Percentiles rank a stretch among this genome's conserved stretches.
Evolutionary conservation across 495 filamentous ascomycete genomes (phyloP).

Genomic region (Entonaema liquescens): DNA sequence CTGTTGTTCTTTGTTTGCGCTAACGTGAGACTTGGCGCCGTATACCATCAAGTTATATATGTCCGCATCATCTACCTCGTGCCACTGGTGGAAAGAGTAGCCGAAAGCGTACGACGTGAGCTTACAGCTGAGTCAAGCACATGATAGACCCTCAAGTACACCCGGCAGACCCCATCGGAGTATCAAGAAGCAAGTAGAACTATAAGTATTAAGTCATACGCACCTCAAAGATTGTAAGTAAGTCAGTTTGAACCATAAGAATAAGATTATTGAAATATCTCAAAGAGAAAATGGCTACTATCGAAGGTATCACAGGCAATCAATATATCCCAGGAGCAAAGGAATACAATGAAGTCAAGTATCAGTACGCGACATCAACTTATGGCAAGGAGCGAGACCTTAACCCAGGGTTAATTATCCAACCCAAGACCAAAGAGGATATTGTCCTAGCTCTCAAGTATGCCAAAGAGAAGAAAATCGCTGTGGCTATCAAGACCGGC

Average conservation of each 20-base stretch:
- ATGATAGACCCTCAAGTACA: neutral
- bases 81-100: neutral
- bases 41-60: neutral
- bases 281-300: slow-evolving; percentile 41
- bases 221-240: neutral
- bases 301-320: slow-evolving; percentile 41
- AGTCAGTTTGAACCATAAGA: neutral
- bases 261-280: neutral
- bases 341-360: slow-evolving; percentile 43
- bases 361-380: slow-evolving; percentile 51
- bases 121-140: slow-evolving; percentile 10
- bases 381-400: slow-evolving; percentile 47
- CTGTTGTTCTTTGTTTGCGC: neutral
- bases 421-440: slow-evolving; percentile 50
- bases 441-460: slow-evolving; percentile 47
- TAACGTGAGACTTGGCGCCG: neutral
- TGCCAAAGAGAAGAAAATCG: slow-evolving; percentile 47
- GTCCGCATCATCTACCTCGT: neutral
- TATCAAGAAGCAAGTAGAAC: neutral
- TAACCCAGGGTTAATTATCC: slow-evolving; percentile 47
- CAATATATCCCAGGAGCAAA: slow-evolving; percentile 42
- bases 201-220: slow-evolving; percentile 16
- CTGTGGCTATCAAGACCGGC: slow-evolving; percentile 51
- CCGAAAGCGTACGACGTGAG: neutral
- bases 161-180: neutral